Conservation (phyloP, 208 protist species). For the Wallacemonas sp. region DNA sequence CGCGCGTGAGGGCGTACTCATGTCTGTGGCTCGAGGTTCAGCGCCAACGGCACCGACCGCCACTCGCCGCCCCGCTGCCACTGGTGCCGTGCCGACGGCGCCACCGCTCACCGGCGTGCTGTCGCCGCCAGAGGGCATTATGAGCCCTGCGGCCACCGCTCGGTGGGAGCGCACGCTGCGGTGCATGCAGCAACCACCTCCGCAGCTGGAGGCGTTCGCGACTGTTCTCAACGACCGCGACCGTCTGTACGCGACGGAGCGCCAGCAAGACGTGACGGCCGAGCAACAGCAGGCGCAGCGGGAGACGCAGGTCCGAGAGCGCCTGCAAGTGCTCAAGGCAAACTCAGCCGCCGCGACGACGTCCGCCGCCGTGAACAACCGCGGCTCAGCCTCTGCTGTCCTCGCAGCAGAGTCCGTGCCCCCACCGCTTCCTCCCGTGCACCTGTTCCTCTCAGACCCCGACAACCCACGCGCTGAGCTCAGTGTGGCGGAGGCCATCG, state of each 20-base stretch:
- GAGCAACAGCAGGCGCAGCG: constrained; percentile 33
- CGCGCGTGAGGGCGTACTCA: background rate
- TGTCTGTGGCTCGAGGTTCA: background rate
- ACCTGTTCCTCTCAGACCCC: constrained; percentile 63
- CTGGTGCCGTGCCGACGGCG: background rate
- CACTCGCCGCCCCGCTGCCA: background rate
- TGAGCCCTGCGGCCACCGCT: background rate
- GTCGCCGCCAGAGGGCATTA: background rate
- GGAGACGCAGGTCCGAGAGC: constrained; percentile 22
- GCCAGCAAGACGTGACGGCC: constrained; percentile 30
- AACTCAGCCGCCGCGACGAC: background rate
- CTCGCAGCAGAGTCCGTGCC: too few relatives aligned
- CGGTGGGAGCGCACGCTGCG: background rate
- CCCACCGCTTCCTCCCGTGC: constrained; percentile 40
- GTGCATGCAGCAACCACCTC: constrained; percentile 16
- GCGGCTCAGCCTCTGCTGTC: background rate
- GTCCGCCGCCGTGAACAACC: background rate
- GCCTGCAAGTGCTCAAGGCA: constrained; percentile 3
- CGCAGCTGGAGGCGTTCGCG: constrained; percentile 31
- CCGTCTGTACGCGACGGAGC: constrained; percentile 32
- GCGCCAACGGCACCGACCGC: background rate
- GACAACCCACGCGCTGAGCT: constrained; percentile 60
- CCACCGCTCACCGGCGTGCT: background rate
- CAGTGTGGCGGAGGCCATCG: constrained; percentile 65
- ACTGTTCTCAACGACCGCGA: constrained; percentile 45